Evolutionary conservation across 2,329 filamentous ascomycete genomes (phyloP).

Genomic region (Calonectria naviculata): DNA sequence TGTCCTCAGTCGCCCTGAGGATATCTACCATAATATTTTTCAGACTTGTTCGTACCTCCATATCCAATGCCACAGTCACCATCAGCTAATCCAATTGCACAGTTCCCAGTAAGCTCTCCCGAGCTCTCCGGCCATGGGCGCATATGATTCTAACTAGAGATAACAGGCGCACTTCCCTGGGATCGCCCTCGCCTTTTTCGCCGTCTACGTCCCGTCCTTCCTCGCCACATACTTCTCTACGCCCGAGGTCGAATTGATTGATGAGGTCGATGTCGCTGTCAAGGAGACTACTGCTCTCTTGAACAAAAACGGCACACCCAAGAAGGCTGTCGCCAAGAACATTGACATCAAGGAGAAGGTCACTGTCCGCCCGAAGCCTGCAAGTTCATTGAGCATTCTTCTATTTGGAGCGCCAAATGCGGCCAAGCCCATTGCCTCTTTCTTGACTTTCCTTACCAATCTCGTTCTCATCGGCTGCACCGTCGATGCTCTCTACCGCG

Average conservation of each 20-base stretch:
- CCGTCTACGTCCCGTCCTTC: slow-evolving; percentile 74
- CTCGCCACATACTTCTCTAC: slow-evolving; percentile 67
- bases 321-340: slow-evolving; percentile 56
- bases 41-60: slow-evolving; percentile 45
- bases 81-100: slow-evolving; percentile 23
- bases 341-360: slow-evolving; percentile 74
- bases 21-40: slow-evolving; percentile 51
- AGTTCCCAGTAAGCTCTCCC: slow-evolving; percentile 50
- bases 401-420: slow-evolving; percentile 82
- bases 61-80: not conserved
- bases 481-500: slow-evolving; percentile 82
- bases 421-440: slow-evolving; percentile 73
- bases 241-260: slow-evolving; percentile 67
- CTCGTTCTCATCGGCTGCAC: slow-evolving; percentile 74
- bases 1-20: slow-evolving; percentile 51
- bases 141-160: slow-evolving; percentile 21
- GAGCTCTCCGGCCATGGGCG: slow-evolving; percentile 14
- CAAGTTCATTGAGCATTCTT: slow-evolving; percentile 72
- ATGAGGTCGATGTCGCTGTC: slow-evolving; percentile 68
- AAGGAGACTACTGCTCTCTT: slow-evolving; percentile 55
- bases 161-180: slow-evolving; percentile 57
- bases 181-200: slow-evolving; percentile 70
- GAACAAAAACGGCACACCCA: slow-evolving; percentile 46
- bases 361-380: slow-evolving; percentile 65
- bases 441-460: slow-evolving; percentile 79